Base-by-base conservation (phyloP, 805 yeast genomes). In the Diddensiella transvaalensis region DNA sequence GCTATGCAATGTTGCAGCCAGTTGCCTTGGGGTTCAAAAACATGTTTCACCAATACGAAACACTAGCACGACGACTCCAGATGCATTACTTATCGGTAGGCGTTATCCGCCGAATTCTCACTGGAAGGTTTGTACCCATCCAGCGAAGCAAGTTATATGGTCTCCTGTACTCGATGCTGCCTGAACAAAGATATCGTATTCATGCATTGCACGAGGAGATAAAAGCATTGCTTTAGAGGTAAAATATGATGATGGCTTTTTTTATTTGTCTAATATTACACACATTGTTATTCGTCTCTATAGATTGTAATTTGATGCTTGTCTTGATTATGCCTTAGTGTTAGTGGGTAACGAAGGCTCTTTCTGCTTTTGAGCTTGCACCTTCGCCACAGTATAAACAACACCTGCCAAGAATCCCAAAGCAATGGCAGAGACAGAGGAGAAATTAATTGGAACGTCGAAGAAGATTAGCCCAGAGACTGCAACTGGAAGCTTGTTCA, bases 401-500 rank as follows among this genome's bases (percentile, higher is more conserved):
- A 93, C 74, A 69, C 99, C 99, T 54, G 99, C 95, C 55, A 82
- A 73, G 73, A 93, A 93, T 50, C 99, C 99, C 57, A 91, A 77
- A 63, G 87, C 79, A 65, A 93, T 93, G 42, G 99, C 91, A 35
- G 89, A 71, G 54, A 91, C 83, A 32, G 96, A 85, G 77, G 85
- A 82, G 74, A 93, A 87, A 76, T 95, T 93, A 65, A 85, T 87
- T 52, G 96, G 90, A 49, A 96, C 95, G 63, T 88, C 96, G 64
- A 93, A 93, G 79, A 93, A 91, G 58, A 93, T 65, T 68, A 93
- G 79, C 37, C 99, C 99, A 35, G 96, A 83, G 51, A 93, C 77
- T 13, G 99, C 99, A 64, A 93, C 88, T 65, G 99, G 99, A 62
- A 93, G 82, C 74, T 93, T 93, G 81, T 93, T 93, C 70, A 93